Base-by-base conservation (phyloP, 129 eudicot genomes). In the Pittosporum tobira region DNA sequence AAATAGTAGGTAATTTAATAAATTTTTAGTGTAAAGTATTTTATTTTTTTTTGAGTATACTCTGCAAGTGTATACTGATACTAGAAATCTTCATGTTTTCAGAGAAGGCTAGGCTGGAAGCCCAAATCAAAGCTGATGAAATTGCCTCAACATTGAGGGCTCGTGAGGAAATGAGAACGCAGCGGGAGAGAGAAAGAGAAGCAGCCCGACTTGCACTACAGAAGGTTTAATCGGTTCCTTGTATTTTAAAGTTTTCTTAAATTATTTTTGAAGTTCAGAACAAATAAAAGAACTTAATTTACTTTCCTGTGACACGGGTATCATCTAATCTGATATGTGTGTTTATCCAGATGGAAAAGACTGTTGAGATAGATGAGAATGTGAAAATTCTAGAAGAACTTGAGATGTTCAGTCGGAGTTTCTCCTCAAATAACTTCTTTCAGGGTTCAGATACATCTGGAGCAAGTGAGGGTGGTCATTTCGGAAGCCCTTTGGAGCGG, bases 41-140 rank as follows among this genome's bases (percentile, higher is more conserved):
- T n/a, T n/a, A n/a, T n/a, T n/a, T n/a, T n/a, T n/a, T n/a, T n/a
- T n/a, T n/a, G n/a, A n/a, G n/a, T n/a, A n/a, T n/a, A n/a, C n/a
- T n/a, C n/a, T n/a, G n/a, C n/a, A n/a, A 46, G 22, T 2, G 16
- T 14, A 3, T 58, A 4, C 2, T 23, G 13, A 37, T 10, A 37
- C 28, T 34, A 21, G 30, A 6, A 25, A 23, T 38, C 22, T 40
- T 4, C 5, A 15, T 28, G 16, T 23, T 13, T 26, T 26, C 83
- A 81, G 88, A 77, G 50, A 66, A 66, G 65, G 69, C 70, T 15
- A 81, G 62, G 66, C 73, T 77, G 27, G 80, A 73, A 51, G 82
- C 80, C 14, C 73, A 76, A 73, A 70, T 77, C 15, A 77, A 27
- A 64, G 76, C 79, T 12, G 76, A 73, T 44, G 73, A 72, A 67